Base-by-base conservation (phyloP, 352 stramenopile species). In the Globisporangium orthogonon region DNA sequence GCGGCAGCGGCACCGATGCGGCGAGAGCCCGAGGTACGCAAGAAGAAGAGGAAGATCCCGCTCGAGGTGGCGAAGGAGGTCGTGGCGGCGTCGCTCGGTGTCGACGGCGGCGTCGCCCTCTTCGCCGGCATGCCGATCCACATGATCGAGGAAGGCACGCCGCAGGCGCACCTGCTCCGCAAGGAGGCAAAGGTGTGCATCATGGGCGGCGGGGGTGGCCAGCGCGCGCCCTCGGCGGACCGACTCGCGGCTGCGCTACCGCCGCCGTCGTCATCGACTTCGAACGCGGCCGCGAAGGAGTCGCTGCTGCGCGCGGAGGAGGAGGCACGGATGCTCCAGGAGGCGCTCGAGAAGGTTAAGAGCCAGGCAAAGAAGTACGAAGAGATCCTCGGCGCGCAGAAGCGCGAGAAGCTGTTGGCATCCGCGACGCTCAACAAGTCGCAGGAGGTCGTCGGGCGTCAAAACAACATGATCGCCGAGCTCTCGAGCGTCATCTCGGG, bases 281-380 rank as follows among this genome's bases (percentile, higher is more conserved):
- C 59, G 39, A 71, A 59, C 35, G 62, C 74, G 17, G 67, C 74
- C 39, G 73, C 78, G 0, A 94, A 94, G 53, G 82, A 91, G 23
- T 80, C 79, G 10, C 52, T 90, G 15, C 66, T 80, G 37, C 82
- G 80, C 28, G 83, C 80, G 0, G 80, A 94, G 45, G 60, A 82
- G 48, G 80, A 94, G 52, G 84, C 84, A 1, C 75, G 74, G 41
- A 74, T 92, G 40, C 66, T 94, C 9, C 79, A 89, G 58, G 84
- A 94, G 35, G 84, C 84, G 45, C 65, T 94, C 23, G 76, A 94
- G 56, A 89, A 88, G 51, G 76, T 94, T 39, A 91, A 94, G 62
- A 79, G 65, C 46, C 82, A 94, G 50, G 84, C 84, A 2, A 89
- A 89, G 56, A 89, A 90, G 56, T 94, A 94, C 67, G 84, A 94